phyloP scores from a whole-genome alignment of 805 yeast genomes.

The Ogataea populi-albae region DNA sequence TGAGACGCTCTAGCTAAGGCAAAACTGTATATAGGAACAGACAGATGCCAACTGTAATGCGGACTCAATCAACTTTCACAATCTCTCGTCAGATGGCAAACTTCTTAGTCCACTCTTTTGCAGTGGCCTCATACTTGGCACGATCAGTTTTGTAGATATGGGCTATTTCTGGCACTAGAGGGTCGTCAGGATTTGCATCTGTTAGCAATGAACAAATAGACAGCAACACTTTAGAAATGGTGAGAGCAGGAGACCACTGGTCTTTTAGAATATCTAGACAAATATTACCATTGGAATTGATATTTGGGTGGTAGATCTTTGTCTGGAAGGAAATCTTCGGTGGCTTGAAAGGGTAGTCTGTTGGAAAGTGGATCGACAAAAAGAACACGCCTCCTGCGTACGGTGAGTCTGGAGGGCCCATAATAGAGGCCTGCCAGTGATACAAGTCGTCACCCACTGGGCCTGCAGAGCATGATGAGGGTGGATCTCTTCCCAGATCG shows the following conservation, averaged over 20 bases:
- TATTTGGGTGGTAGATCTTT: slow-evolving; percentile 95
- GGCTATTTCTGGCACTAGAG: slow-evolving; percentile 97
- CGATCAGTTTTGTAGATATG: slow-evolving; percentile 93
- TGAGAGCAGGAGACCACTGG: slow-evolving; percentile 98
- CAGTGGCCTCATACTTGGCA: slow-evolving; percentile 92
- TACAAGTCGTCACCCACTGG: slow-evolving; percentile 97
- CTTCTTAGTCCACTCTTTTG: slow-evolving; percentile 98
- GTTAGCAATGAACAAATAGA: slow-evolving; percentile 94
- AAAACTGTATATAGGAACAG: no score
- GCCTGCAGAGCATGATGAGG: slow-evolving; percentile 98
- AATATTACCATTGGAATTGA: slow-evolving; percentile 92
- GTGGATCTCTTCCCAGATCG: slow-evolving; percentile 98
- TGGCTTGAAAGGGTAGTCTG: slow-evolving; percentile 98
- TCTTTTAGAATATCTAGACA: slow-evolving; percentile 96
- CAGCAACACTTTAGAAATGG: slow-evolving; percentile 90
- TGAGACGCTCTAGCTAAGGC: no score
- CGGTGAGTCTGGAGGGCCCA: slow-evolving; percentile 97
- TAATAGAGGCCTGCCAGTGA: slow-evolving; percentile 99
- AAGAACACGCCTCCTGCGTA: slow-evolving; percentile 86
- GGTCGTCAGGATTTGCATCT: slow-evolving; percentile 99
- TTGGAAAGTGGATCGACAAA: slow-evolving; percentile 95
- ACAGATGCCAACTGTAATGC: neutral
- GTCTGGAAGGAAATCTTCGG: slow-evolving; percentile 93
- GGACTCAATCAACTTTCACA: neutral
- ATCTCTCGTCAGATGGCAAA: slow-evolving; percentile 78